A percentile compares a stretch with the other conserved stretches of the same genome.
Evolutionary conservation across 495 filamentous ascomycete genomes (phyloP).

Genomic region (Penicillium antarcticum): DNA sequence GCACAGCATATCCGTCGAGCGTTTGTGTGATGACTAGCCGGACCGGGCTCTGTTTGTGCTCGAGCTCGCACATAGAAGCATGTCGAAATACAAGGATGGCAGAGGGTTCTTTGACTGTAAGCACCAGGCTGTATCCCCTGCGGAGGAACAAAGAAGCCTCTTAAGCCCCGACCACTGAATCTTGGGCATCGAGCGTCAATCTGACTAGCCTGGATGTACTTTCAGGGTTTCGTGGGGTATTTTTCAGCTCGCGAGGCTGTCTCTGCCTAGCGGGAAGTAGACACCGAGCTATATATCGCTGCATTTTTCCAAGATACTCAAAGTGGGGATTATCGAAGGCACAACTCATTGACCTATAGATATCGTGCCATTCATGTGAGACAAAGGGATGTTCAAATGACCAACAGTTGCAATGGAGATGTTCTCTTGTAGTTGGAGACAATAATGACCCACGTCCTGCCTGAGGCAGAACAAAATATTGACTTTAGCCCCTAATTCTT

Average conservation of each 20-base stretch:
- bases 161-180: background rate
- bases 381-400: background rate
- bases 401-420: background rate
- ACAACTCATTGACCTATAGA: background rate
- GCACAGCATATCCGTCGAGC: background rate
- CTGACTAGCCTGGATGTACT: no score
- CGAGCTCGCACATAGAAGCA: no score
- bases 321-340: background rate
- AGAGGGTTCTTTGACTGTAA: background rate
- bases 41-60: no score
- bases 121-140: background rate
- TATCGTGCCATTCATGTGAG: background rate
- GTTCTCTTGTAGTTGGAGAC: no score
- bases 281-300: background rate
- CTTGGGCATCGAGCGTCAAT: no score
- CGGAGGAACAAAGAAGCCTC: slow-evolving; percentile 4
- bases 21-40: background rate
- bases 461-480: slow-evolving; percentile 1
- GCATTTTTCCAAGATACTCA: background rate
- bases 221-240: no score
- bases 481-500: background rate
- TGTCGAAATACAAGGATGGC: no score
- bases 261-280: no score
- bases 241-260: no score
- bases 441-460: background rate